A percentile compares a stretch with the other conserved stretches of the same genome.
phyloP scores from a whole-genome alignment of 176 grass and related monocot species.

The Triticum turgidum region DNA sequence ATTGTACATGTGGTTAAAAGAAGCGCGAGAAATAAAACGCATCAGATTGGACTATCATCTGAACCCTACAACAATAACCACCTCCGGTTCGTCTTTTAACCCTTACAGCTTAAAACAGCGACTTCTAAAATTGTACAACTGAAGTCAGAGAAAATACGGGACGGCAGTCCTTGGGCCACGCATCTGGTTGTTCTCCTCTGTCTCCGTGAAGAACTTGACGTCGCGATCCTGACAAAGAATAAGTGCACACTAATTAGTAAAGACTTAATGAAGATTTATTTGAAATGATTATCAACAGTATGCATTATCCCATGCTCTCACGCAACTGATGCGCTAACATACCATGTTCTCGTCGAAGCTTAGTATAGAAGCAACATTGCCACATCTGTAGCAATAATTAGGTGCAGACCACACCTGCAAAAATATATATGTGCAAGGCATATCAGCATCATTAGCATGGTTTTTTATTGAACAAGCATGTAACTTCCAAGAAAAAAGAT shows the following conservation, averaged over 20 bases:
- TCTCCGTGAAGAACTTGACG: conserved; percentile 97
- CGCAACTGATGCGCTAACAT: conserved; percentile 10
- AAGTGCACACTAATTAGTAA: background rate
- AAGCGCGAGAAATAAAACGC: conserved; percentile 46
- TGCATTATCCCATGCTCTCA: background rate
- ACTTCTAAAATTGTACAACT: conserved; percentile 61
- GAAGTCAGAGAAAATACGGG: conserved; percentile 89
- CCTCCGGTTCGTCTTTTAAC: conserved; percentile 47
- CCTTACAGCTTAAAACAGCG: conserved; percentile 50
- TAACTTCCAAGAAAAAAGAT: background rate
- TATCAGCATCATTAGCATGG: background rate
- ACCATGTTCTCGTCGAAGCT: conserved; percentile 98
- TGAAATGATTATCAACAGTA: background rate
- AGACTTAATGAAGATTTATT: background rate
- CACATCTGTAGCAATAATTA: conserved; percentile 99
- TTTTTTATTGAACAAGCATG: background rate
- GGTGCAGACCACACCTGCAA: conserved; percentile 95
- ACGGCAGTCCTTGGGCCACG: conserved; percentile 87
- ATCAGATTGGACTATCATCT: conserved; percentile 56
- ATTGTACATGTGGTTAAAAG: conserved; percentile 79
- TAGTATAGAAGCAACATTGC: conserved; percentile 97
- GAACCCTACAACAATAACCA: conserved; percentile 58
- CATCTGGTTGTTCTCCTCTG: conserved; percentile 99
- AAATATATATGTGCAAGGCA: background rate
- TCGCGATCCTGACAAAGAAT: conserved; percentile 66